Evolutionary conservation across 2,329 filamentous ascomycete species (phyloP).

Genomic region (Colletotrichum incanum): DNA sequence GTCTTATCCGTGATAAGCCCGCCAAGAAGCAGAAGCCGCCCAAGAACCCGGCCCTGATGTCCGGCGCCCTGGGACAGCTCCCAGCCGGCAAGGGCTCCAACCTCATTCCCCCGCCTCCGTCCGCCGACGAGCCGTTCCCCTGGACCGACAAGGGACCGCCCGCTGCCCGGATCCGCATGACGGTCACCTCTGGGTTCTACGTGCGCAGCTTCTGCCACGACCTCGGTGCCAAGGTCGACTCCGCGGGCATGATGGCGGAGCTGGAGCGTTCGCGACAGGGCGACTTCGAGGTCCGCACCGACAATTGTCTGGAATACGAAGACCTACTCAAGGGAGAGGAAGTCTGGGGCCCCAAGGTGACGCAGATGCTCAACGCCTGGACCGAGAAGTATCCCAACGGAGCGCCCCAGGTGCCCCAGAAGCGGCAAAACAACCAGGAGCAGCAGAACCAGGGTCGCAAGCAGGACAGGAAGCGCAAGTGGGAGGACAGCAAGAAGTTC

Average conservation of each 20-base stretch:
- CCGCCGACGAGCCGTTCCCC: constrained; percentile 65
- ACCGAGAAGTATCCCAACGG: constrained; percentile 48
- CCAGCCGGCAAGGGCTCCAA: constrained; percentile 69
- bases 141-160: constrained; percentile 78
- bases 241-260: constrained; percentile 88
- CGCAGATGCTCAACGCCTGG: constrained; percentile 63
- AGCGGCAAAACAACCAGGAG: constrained; percentile 38
- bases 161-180: constrained; percentile 88
- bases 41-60: constrained; percentile 67
- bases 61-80: constrained; percentile 68
- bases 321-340: constrained; percentile 84
- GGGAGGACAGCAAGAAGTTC: constrained; percentile 27
- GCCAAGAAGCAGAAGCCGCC: constrained; percentile 55
- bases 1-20: constrained; percentile 68
- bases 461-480: constrained; percentile 43
- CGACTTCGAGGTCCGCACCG: constrained; percentile 79
- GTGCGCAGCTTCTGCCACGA: constrained; percentile 95
- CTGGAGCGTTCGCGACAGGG: constrained; percentile 87
- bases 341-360: constrained; percentile 85
- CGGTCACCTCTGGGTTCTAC: constrained; percentile 96
- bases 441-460: constrained; percentile 39
- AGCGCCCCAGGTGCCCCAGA: constrained; percentile 44
- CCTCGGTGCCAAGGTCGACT: constrained; percentile 85
- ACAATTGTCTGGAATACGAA: constrained; percentile 83
- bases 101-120: constrained; percentile 65